Evolutionary conservation across 225 moss, liverwort and hornwort species (phyloP), one percentile per base, ranked within the genome.

Genomic region (Pleurozium schreberi): DNA sequence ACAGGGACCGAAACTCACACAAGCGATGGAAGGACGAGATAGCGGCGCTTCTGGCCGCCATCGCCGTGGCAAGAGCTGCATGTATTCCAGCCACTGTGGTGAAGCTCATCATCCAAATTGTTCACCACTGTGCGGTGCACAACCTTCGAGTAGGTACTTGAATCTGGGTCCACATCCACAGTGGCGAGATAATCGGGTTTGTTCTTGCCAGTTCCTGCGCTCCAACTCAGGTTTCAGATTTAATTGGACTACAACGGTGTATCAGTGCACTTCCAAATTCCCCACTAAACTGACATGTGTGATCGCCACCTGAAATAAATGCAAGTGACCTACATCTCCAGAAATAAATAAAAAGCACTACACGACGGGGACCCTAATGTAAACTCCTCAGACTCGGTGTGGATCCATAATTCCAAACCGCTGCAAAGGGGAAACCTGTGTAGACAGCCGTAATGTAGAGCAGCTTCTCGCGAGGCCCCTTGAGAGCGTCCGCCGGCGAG

Each of bases 71-170:
- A 99, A 75, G 98, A 99, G 90, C 98, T 99, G 93, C 98, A 99
- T 23, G 98, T 95, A 82, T 99, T 99, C 97, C 98, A 99, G 55
- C 98, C 98, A 88, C 96, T 97, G 92, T 99, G 98, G 88, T 99
- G 98, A 87, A 99, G 92, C 80, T 99, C 98, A 87, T 99, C 98
- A 85, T 92, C 88, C 88, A 99, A 84, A 81, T 99, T 92, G n/a
- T 87, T 92, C 77, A 96, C 97, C 13, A 95, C 91, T 62, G 96
- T 93, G 57, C 98, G 95, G 85, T 99, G 95, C 53, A 99, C 89
- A 89, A 99, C 93, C 92, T 94, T 92, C 42, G 97, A 93, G 74
- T 92, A 99, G 30, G 95, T 94, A 12, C 91, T 92, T 34, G 98
- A 97, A 30, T 95, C 92, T 42, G 94, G 91, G 75, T 99, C 95